Conservation (phyloP, 176 grass and related monocot genomes). For the Miscanthus lutarioriparius region DNA sequence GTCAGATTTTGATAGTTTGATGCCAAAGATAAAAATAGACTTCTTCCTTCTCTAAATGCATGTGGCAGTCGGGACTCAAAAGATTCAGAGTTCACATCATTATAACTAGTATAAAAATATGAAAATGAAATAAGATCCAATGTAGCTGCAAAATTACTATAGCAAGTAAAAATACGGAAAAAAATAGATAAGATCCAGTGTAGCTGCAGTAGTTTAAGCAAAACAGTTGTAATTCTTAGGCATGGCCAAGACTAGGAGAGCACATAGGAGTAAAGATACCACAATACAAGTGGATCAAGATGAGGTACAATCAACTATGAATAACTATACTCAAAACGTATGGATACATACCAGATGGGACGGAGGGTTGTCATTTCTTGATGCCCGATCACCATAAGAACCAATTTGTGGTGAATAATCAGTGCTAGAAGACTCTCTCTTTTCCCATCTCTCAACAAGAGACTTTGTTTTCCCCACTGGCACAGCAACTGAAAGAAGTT, state of each 20-base stretch:
- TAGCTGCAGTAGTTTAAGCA: background rate
- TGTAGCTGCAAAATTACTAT: background rate
- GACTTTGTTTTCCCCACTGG: conserved; percentile 86
- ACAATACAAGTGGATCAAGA: background rate
- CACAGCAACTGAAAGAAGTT: conserved; percentile 73
- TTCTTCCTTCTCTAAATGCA: conserved; percentile 15
- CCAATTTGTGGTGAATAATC: conserved; percentile 42
- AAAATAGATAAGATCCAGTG: background rate
- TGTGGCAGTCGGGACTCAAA: background rate
- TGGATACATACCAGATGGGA: conserved; percentile 43
- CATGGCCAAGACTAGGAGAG: background rate
- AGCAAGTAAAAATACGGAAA: background rate
- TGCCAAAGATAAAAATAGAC: background rate
- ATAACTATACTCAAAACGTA: conserved; percentile 28
- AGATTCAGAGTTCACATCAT: conserved; percentile 14
- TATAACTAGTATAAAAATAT: conserved; percentile 17
- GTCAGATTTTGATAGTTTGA: background rate
- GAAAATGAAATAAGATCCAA: conserved; percentile 12
- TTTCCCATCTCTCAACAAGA: conserved; percentile 93
- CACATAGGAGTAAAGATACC: background rate
- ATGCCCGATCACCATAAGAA: conserved; percentile 33
- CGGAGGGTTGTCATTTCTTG: conserved; percentile 29
- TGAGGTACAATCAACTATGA: conserved; percentile 1
- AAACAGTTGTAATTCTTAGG: background rate
- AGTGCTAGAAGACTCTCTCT: conserved; percentile 61